Evolutionary conservation across 1,284 basidiomycete genomes (phyloP), one percentile per base, ranked within the genome.

Genomic region (Ustanciosporium gigantosporum): DNA sequence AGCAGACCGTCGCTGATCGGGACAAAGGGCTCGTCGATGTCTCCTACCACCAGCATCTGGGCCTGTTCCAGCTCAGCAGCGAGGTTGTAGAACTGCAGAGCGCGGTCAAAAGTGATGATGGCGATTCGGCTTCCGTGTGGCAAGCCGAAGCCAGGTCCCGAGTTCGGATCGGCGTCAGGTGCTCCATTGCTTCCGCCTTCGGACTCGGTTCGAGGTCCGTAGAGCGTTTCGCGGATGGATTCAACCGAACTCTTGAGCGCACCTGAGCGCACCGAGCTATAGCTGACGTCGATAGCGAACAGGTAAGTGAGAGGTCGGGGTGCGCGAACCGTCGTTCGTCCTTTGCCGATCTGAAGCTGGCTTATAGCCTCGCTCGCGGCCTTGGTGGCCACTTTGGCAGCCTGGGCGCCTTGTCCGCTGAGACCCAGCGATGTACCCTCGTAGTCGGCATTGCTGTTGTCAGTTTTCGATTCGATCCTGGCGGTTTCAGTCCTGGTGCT

Each of bases 61-160:
- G 87, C 84, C 44, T 70, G 62, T 24, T 75, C 75, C 13, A 66
- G 41, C 66, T 88, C 82, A 80, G 93, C 89, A 74, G 87, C 86
- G 51, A 98, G 81, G 74, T 94, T 87, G 79, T 91, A 92, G 77
- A 96, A 95, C 68, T 96, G 90, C 17, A 98, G 80, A 2, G 85
- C 82, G 36, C 83, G 80, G 74, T 95, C 91, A 72, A 88, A 95
- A 0, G 92, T 91, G 32, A 97, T 68, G 64, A 99, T 87, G 2
- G 86, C 88, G 5, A 76, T 70, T 9, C 64, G 55, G 21, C 68
- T 71, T 23, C 75, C 75, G 38, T 76, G 68, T 2, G 74, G 68
- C 16, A 77, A 50, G 22, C 75, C 75, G 36, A 76, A 77, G 25
- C 72, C 72, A 21, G 72, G 61, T 6, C 64, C 64, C 4, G 39